phyloP scores from a whole-genome alignment of 257 asterid genomes.

The Rauvolfia tetraphylla region DNA sequence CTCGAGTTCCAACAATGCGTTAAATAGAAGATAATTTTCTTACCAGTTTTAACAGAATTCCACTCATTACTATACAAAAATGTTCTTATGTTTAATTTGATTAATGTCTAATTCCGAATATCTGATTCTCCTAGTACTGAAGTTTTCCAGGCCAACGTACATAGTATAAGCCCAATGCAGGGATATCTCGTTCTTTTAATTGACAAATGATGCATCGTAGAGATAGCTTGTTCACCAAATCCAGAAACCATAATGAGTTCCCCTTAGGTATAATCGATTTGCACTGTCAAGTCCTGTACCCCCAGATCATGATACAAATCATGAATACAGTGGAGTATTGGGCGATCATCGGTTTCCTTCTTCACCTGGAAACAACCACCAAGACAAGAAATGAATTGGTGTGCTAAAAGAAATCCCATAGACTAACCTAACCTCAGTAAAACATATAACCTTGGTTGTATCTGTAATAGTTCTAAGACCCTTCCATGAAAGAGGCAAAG shows the following conservation, averaged over 20 bases:
- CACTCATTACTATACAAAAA: background rate
- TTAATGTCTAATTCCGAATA: background rate
- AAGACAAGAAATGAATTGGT: slow-evolving; percentile 3
- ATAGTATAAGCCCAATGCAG: background rate
- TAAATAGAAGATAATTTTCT: background rate
- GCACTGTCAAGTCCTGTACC: slow-evolving; percentile 76
- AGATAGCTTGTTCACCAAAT: background rate
- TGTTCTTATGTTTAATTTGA: background rate
- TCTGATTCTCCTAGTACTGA: too few relatives aligned
- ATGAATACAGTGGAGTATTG: slow-evolving; percentile 65
- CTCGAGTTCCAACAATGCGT: too few relatives aligned
- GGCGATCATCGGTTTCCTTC: slow-evolving; percentile 62
- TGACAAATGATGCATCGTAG: background rate
- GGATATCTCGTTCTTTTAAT: background rate
- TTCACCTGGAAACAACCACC: slow-evolving; percentile 48
- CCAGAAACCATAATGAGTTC: background rate
- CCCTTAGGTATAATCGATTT: slow-evolving; percentile 45
- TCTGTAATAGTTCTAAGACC: too few relatives aligned
- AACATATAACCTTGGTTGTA: background rate
- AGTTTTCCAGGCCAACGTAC: background rate
- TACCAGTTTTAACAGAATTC: background rate
- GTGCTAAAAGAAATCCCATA: background rate
- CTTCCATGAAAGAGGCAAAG: background rate
- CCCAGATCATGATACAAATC: slow-evolving; percentile 82
- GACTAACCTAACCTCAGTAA: background rate